Conservation (phyloP, 2,329 filamentous ascomycete genomes). For the Diaporthe ilicicola region DNA sequence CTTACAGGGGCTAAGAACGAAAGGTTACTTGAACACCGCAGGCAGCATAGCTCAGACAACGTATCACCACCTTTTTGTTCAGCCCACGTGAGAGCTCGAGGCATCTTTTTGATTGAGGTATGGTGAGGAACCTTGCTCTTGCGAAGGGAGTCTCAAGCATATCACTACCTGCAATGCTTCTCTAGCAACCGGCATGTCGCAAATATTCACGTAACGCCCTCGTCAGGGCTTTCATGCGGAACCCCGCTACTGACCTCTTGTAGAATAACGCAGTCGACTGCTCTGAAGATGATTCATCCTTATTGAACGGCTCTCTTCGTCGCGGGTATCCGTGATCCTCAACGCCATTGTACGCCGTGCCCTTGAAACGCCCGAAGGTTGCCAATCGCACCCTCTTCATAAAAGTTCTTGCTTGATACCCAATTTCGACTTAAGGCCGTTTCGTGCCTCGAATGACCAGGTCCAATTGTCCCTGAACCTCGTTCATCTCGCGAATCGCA, state of each 20-base stretch:
- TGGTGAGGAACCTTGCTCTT: no score
- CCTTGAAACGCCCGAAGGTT: constrained; percentile 16
- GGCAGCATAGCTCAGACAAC: background rate
- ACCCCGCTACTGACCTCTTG: no score
- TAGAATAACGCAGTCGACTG: background rate
- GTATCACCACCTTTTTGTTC: no score
- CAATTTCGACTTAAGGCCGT: constrained; percentile 56
- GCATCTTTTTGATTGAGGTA: background rate
- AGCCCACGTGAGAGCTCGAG: background rate
- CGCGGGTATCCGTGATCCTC: constrained; percentile 23
- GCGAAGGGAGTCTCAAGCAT: background rate
- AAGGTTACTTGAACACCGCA: background rate
- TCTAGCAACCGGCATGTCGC: background rate
- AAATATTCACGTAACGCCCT: background rate
- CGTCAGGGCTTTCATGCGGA: no score
- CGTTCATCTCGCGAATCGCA: constrained; percentile 70
- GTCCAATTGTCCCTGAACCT: constrained; percentile 67
- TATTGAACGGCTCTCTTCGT: background rate
- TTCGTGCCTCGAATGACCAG: constrained; percentile 67
- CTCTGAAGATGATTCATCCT: background rate
- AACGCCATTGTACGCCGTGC: constrained; percentile 6
- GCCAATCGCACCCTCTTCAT: background rate
- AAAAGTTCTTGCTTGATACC: background rate
- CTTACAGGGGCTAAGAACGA: background rate
- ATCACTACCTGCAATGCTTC: background rate